Evolutionary conservation across 352 stramenopile species (phyloP).

Genomic region (Phytophthora nicotianae): DNA sequence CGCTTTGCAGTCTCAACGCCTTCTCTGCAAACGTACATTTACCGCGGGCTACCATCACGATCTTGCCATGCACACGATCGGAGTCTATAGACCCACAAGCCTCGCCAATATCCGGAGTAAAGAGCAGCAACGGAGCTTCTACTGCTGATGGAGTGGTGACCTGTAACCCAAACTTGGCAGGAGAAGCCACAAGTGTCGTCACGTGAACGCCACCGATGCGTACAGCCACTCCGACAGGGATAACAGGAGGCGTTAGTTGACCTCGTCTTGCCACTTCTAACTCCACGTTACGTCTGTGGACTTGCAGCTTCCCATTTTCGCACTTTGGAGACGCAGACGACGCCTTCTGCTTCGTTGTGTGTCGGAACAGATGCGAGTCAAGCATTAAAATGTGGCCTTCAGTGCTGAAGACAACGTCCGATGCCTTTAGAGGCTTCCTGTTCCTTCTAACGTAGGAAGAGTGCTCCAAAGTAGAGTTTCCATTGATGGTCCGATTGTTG

Average conservation of each 20-base stretch:
- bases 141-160: slow-evolving; percentile 46
- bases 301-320: slow-evolving; percentile 58
- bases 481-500: slow-evolving; percentile 14
- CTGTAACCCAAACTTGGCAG: slow-evolving; percentile 67
- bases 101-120: slow-evolving; percentile 43
- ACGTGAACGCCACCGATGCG: slow-evolving; percentile 64
- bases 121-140: slow-evolving; percentile 63
- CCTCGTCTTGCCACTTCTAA: slow-evolving; percentile 28
- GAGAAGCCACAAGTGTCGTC: slow-evolving; percentile 69
- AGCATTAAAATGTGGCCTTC: slow-evolving; percentile 83
- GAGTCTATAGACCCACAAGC: slow-evolving; percentile 48
- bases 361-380: slow-evolving; percentile 57
- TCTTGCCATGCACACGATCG: slow-evolving; percentile 47
- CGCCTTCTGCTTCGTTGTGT: slow-evolving; percentile 7
- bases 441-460: slow-evolving; percentile 17
- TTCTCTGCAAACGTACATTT: slow-evolving; percentile 84
- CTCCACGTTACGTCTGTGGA: slow-evolving; percentile 46
- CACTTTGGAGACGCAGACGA: slow-evolving; percentile 33
- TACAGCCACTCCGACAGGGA: slow-evolving; percentile 66
- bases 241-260: slow-evolving; percentile 15
- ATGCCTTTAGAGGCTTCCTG: slow-evolving; percentile 56
- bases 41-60: slow-evolving; percentile 75
- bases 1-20: slow-evolving; percentile 61
- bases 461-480: slow-evolving; percentile 13
- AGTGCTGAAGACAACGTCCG: slow-evolving; percentile 82